Base-by-base conservation (phyloP, 768 basidiomycete genomes). In the Austroboletus eburneus region DNA sequence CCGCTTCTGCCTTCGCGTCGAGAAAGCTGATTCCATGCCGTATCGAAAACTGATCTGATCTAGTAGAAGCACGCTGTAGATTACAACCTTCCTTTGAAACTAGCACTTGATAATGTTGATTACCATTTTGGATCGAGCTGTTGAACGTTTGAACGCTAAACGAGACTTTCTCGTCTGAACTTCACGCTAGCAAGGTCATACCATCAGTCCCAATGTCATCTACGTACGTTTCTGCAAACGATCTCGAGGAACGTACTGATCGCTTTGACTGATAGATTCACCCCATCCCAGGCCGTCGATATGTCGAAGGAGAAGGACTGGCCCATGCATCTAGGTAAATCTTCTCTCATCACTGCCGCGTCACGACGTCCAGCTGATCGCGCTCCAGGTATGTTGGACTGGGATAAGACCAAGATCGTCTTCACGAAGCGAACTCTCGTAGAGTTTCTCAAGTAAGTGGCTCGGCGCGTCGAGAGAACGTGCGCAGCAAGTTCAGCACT, bases 401-500 rank as follows among this genome's bases (percentile, higher is more conserved):
- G 87, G 87, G 87, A 89, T 58, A 62, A 67, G 12, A 87, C 83
- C 39, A 78, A 67, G 49, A 86, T 90, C 51, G 79, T 90, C 23
- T 89, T 90, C 61, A 89, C 85, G 13, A 90, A 90, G 58, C 78
- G 87, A 33, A 70, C 79, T 35, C 68, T 90, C 52, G 72, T 88
- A 43, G 87, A 89, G 56, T 90, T 90, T 61, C 69, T 90, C 53
- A 86, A 83, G 86, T 87, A 63, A 55, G 75, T 53, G 42, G 18
- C 32, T 47, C 38, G 38, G 9, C 16, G 20, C 23, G 24, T 34
- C 22, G 33, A n/a, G 39, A 24, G 35, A n/a, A 44, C 24, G 37
- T 45, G 46, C 42, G 46, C 49, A 18, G 52, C 50, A 52, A 57
- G 61, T 53, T 66, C 50, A 65, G 54, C 51, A 55, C 45, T 42